Evolutionary conservation across 1,284 basidiomycete genomes (phyloP).

Genomic region (Malassezia yamatoensis): DNA sequence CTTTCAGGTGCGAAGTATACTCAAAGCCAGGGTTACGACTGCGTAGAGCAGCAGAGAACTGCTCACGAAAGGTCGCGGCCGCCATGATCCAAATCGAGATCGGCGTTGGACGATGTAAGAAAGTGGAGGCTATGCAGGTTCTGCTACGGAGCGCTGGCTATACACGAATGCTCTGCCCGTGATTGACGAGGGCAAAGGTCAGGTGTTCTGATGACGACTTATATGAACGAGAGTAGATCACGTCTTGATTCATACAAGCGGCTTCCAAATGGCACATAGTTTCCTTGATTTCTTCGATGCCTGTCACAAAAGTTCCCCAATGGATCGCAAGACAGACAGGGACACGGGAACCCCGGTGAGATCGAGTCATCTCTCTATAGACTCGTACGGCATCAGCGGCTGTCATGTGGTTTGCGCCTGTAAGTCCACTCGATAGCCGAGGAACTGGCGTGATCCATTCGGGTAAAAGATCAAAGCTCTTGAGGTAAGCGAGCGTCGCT

Average conservation of each 20-base stretch:
- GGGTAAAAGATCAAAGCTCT: slow-evolving; percentile 32
- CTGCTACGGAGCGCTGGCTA: neutral
- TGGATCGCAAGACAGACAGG: slow-evolving; percentile 24
- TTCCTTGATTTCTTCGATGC: slow-evolving; percentile 11
- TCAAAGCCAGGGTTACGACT: slow-evolving; percentile 30
- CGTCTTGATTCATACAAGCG: slow-evolving; percentile 8
- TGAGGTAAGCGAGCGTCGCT: slow-evolving; percentile 38
- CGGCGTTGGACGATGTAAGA: neutral
- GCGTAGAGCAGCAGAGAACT: slow-evolving; percentile 38
- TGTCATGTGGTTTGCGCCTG: slow-evolving; percentile 39
- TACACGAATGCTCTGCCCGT: slow-evolving; percentile 13
- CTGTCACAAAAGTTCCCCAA: slow-evolving; percentile 29
- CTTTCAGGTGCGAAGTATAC: slow-evolving; percentile 45
- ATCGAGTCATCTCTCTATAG: slow-evolving; percentile 23
- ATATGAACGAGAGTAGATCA: slow-evolving; percentile 2
- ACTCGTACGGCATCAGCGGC: slow-evolving; percentile 35
- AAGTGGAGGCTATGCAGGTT: neutral
- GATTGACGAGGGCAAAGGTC: slow-evolving; percentile 16
- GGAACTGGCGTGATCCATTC: slow-evolving; percentile 32
- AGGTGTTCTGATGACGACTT: neutral
- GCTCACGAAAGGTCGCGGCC: slow-evolving; percentile 18
- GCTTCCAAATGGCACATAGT: slow-evolving; percentile 5
- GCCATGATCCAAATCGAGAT: neutral
- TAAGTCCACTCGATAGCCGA: slow-evolving; percentile 27
- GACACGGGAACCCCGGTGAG: neutral